Evolutionary conservation across 495 filamentous ascomycete species (phyloP).

Genomic region (Aspergillus bridgeri): DNA sequence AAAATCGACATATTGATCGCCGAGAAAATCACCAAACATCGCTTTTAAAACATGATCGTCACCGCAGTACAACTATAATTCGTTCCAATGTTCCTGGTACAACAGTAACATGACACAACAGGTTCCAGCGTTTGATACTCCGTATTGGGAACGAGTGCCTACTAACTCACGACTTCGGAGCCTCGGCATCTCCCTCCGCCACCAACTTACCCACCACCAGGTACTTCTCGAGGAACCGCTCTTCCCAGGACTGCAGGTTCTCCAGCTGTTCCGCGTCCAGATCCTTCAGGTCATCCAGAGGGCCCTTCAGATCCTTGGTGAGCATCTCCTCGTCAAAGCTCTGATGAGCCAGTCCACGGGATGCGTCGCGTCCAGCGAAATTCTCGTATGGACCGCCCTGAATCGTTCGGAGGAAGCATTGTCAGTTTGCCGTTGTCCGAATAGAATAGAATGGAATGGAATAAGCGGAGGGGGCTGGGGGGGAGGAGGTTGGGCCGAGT

Average conservation of each 20-base stretch:
- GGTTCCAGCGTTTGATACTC: too few relatives aligned
- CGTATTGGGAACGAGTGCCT: too few relatives aligned
- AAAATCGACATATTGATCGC: not conserved
- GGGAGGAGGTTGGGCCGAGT: not conserved
- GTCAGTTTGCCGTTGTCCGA: not conserved
- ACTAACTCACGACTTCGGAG: constrained; percentile 28
- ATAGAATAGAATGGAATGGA: not conserved
- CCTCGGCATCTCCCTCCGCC: constrained; percentile 60
- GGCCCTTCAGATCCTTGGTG: constrained; percentile 84
- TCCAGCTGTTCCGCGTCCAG: constrained; percentile 75
- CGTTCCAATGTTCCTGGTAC: too few relatives aligned
- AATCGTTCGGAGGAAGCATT: not conserved
- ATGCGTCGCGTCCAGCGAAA: constrained; percentile 94
- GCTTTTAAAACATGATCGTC: not conserved
- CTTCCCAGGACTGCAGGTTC: constrained; percentile 85
- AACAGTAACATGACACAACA: too few relatives aligned
- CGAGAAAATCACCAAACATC: not conserved
- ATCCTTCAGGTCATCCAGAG: constrained; percentile 76
- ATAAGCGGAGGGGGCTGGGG: not conserved
- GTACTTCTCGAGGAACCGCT: constrained; percentile 91
- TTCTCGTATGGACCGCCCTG: constrained; percentile 85
- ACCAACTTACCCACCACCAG: constrained; percentile 90
- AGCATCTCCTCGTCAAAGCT: constrained; percentile 97
- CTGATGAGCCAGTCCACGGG: constrained; percentile 80
- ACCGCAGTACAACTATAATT: too few relatives aligned